Evolutionary conservation across 768 basidiomycete species (phyloP).

Genomic region (Russula abietina): DNA sequence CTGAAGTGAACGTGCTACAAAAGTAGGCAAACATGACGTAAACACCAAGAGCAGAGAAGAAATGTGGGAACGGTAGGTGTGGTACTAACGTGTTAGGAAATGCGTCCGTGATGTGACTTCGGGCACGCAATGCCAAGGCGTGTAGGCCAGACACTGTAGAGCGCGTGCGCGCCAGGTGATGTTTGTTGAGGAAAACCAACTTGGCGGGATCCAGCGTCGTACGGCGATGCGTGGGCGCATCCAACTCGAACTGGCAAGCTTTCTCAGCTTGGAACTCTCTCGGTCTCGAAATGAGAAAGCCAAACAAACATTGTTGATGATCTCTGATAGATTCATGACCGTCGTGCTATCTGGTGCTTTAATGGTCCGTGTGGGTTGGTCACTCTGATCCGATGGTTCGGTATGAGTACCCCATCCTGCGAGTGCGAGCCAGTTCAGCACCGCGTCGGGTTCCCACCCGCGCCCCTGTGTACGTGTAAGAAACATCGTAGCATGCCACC

Average conservation of each 20-base stretch:
- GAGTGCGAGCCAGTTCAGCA: constrained; percentile 90
- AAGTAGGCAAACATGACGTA: not conserved
- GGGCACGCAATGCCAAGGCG: constrained; percentile 50
- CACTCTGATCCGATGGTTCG: constrained; percentile 31
- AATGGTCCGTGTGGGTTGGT: constrained; percentile 23
- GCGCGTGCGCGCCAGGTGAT: constrained; percentile 61
- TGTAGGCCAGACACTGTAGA: constrained; percentile 45
- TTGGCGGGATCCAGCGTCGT: constrained; percentile 75
- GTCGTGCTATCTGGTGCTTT: constrained; percentile 60
- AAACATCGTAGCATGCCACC: not conserved
- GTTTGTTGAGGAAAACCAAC: constrained; percentile 83
- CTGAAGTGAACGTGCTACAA: constrained; percentile 1
- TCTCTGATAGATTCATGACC: constrained; percentile 53
- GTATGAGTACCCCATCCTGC: constrained; percentile 81
- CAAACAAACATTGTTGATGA: constrained; percentile 53
- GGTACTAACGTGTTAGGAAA: constrained; percentile 53
- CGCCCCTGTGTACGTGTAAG: constrained; percentile 43
- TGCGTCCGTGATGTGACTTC: constrained; percentile 44
- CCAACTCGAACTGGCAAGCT: constrained; percentile 61
- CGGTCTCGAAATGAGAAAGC: not conserved
- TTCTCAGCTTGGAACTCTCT: not conserved
- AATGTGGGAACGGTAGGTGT: not conserved
- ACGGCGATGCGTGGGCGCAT: constrained; percentile 72
- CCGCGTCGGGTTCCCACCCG: constrained; percentile 86
- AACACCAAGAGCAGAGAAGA: not conserved